Percentiles rank a stretch among this genome's conserved stretches.
These are phyloP conservation scores for Hypoxylon subgilvum DNA, from an alignment of 495 filamentous ascomycete species.

Conservation along the genomic window DNA sequence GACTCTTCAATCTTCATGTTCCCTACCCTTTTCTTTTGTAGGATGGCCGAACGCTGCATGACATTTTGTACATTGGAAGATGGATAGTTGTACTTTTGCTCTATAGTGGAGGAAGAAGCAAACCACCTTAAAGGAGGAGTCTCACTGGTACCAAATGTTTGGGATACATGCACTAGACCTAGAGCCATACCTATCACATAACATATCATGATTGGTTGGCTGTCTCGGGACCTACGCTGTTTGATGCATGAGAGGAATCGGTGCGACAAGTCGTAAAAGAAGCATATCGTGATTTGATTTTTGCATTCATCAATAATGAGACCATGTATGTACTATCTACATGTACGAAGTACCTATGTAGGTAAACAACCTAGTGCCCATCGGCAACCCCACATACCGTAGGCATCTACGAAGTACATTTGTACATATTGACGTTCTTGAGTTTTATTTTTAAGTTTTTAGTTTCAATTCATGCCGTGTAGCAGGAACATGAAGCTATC, in stretches of 20 bases:
- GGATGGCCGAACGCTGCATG: too few species aligned
- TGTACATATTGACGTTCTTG: too few species aligned
- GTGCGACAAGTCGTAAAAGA: background rate
- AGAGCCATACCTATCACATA: background rate
- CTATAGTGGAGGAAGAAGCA: too few species aligned
- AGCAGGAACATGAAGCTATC: constrained; percentile 2
- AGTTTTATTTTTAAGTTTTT: constrained; percentile 13
- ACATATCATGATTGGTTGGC: background rate
- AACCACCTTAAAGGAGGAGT: too few species aligned
- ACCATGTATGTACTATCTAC: too few species aligned
- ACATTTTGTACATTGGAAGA: too few species aligned
- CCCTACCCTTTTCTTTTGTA: too few species aligned
- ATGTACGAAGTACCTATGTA: too few species aligned
- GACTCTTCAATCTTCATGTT: too few species aligned
- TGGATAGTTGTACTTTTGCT: too few species aligned
- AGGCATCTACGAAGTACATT: constrained; percentile 15
- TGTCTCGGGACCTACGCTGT: background rate
- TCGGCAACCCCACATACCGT: constrained; percentile 32
- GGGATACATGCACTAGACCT: background rate
- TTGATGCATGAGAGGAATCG: background rate
- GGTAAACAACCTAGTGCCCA: constrained; percentile 11
- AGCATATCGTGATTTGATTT: background rate
- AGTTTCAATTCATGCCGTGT: constrained; percentile 2
- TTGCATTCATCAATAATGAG: background rate
- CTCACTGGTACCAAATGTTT: background rate